Evolutionary conservation across 1,139 yeast species (phyloP), one percentile per base, ranked within the genome.

Genomic region (Protomyces arabidopsidicola): DNA sequence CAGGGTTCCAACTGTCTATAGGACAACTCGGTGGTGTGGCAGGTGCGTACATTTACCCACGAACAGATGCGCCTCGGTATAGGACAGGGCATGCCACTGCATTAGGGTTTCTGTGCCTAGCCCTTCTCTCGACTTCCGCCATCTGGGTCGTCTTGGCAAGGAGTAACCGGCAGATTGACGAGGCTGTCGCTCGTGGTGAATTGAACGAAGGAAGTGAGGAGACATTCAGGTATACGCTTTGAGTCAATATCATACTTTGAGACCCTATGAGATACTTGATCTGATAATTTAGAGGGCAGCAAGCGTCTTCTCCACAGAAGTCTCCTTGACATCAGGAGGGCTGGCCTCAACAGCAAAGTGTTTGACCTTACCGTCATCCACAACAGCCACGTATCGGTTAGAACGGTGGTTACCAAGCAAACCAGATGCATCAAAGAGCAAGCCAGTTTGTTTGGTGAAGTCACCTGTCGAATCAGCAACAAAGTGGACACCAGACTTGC

Each of bases 401-500:
- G 87, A 81, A 75, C 97, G 83, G 67, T 78, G 76, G 74, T 85
- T 85, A 60, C 96, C 96, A 72, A 89, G 88, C 71, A 86, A 75
- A 68, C 81, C 81, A 65, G 86, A 70, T 39, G 90, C 93, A 72
- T 88, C 95, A 69, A 88, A 87, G 48, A 81, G 77, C 68, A 86
- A 77, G 67, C 83, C 95, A 71, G 86, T 34, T 16, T 52, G 34
- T 53, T 55, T 50, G 20, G 62, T 58, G 72, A 89, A 88, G 53
- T 82, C 85, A 27, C 88, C 96, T 65, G 78, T 75, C 20, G 95
- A 85, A 74, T 90, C 97, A 59, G 96, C 90, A 68, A 89, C 78
- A 72, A 88, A 84, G 58, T 81, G 80, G 65, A 85, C 74, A 45
- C 52, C 56, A 22, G 56, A 36, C 63, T 14, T 58, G 50, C 65